Base-by-base conservation (phyloP, 2,329 filamentous ascomycete species). In the Scleromitrula shiraiana region DNA sequence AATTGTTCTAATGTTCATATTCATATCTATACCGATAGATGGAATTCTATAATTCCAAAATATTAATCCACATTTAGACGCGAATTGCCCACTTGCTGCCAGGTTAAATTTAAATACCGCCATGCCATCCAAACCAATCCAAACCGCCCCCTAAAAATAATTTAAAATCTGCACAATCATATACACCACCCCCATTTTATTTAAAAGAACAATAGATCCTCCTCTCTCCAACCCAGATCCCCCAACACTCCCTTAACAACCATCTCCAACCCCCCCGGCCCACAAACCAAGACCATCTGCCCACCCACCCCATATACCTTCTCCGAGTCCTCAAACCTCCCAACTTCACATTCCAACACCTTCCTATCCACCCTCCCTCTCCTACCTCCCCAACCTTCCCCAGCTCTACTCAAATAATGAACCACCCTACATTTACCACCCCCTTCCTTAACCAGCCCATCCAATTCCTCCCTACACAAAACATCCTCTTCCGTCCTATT, bases 401-500 rank as follows among this genome's bases (percentile, higher is more conserved):
- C 66, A 0, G 80, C 79, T 43, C 80, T 70, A 1, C 80, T 85
- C 23, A 95, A 72, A 0, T 82, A 82, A 63, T 94, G 78, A 5
- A 88, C 57, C 10, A 95, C 62, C 49, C 72, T 76, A 54, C 79
- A 88, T 56, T 74, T 75, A 4, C 76, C 70, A 17, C 66, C 63
- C 45, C 82, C 78, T 0, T 67, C 68, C 2, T 57, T 64, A 0
- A 73, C 74, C 58, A 89, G 73, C 0, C 50, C 61, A 60, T 94
- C 88, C 3, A 96, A 70, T 49, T 94, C 85, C 1, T 72, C 67
- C 51, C 75, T 78, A 61, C 85, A 89, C 0, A 96, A 70, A n/a
- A 96, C 94, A 62, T 96, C 90, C 53, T 84, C 81, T 45, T 87
- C 77, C 6, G 73, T 61, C 10, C 87, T 71, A 59, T 96, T 96